Evolutionary conservation across 192 early-diverging fungal species (phyloP), one percentile per base, ranked within the genome.

Genomic region (Geranomyces michiganensis): DNA sequence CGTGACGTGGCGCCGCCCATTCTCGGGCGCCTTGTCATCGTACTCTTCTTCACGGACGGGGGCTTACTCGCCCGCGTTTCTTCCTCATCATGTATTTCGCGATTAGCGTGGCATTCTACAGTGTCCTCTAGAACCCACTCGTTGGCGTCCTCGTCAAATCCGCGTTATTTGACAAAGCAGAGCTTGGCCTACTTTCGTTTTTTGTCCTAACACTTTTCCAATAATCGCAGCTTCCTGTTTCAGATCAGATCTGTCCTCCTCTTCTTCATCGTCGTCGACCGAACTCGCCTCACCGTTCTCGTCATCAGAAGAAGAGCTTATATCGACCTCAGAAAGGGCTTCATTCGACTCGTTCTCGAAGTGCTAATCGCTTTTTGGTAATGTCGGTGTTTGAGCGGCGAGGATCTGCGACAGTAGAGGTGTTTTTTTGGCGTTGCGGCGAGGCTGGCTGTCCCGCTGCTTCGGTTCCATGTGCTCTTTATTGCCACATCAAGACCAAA

Each of bases 121-220:
- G 68, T 65, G 17, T n/a, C 29, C 17, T 51, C 72, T 0, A 41
- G 32, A 30, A 73, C 27, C 62, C 64, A 71, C 61, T 71, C 70
- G 48, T 71, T 53, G 59, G 70, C 70, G 48, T 71, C 70, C 27
- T 73, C 61, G 19, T 26, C 10, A 32, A 56, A 60, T 9, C 62
- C 65, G 31, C 58, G 49, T 64, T 51, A 67, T 45, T 73, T 73
- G 31, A 73, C 43, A 10, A 73, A 53, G 46, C 45, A 73, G 9
- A 62, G 32, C n/a, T 51, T 36, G 7, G n/a, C 65, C 65, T 30
- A 41, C 6, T 41, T 64, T 64, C 9, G 32, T 64, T 41, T 41
- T 70, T 36, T 22, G 22, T 14, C 21, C 59, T 14, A 45, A 36
- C 9, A 36, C 53, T 15, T 43, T 15, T 19, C 67, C 64, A 7